Conservation (phyloP, 129 eudicot genomes). For the carrot (Daucus carota) region DH1_v3.0 NC_030385.2:2038501-2039000, state of each 20-base stretch:
- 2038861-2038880: neutral
- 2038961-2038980: slow-evolving; percentile 38
- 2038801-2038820: neutral
- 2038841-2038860: neutral
- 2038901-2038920: slow-evolving; percentile 12
- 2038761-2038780: no score
- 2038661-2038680: no score
- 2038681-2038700: no score
- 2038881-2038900: neutral
- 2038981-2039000: neutral
- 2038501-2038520: neutral
- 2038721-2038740: no score
- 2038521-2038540: neutral
- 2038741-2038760: no score
- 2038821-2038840: neutral
- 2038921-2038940: slow-evolving; percentile 46
- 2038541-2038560: neutral
- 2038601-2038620: neutral
- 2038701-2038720: no score
- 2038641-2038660: neutral
- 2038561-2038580: neutral
- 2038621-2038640: neutral
- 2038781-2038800: no score
- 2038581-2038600: neutral
- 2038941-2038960: slow-evolving; percentile 54